phyloP scores from a whole-genome alignment of 2,329 filamentous ascomycete genomes.

The Harringtonia aguacate region DNA sequence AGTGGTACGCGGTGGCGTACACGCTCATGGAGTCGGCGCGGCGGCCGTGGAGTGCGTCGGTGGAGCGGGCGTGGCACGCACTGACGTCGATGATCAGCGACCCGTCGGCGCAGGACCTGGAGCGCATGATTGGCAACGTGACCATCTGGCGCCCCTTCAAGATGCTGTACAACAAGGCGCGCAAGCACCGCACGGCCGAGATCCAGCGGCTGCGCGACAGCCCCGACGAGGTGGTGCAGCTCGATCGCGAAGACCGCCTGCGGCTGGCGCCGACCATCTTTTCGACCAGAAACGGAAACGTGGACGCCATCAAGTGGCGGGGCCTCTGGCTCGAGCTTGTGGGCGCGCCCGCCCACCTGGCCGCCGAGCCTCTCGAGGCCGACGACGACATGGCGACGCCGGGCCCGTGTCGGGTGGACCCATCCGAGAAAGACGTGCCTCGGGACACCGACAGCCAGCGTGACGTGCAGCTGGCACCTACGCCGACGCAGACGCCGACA shows the following conservation, averaged over 20 bases:
- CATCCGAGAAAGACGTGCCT: too few species aligned
- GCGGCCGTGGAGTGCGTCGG: constrained; percentile 24
- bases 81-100: constrained; percentile 18
- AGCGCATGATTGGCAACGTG: constrained; percentile 32
- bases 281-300: constrained; percentile 32
- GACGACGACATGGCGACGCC: background rate
- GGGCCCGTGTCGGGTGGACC: too few species aligned
- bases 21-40: constrained; percentile 39
- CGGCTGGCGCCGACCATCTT: constrained; percentile 34
- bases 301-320: constrained; percentile 35
- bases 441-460: too few species aligned
- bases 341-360: constrained; percentile 14
- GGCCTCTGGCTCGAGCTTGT: constrained; percentile 43
- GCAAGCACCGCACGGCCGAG: constrained; percentile 39
- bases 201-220: constrained; percentile 36
- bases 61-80: constrained; percentile 18
- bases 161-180: constrained; percentile 42
- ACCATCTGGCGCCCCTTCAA: constrained; percentile 43
- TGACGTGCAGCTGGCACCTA: too few species aligned
- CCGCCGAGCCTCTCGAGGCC: constrained; percentile 1
- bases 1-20: constrained; percentile 49
- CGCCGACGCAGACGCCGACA: background rate
- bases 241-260: constrained; percentile 38
- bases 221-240: constrained; percentile 33
- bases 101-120: constrained; percentile 26